Base-by-base conservation (phyloP, 139 green algal species). In the Volvox africanus region DNA sequence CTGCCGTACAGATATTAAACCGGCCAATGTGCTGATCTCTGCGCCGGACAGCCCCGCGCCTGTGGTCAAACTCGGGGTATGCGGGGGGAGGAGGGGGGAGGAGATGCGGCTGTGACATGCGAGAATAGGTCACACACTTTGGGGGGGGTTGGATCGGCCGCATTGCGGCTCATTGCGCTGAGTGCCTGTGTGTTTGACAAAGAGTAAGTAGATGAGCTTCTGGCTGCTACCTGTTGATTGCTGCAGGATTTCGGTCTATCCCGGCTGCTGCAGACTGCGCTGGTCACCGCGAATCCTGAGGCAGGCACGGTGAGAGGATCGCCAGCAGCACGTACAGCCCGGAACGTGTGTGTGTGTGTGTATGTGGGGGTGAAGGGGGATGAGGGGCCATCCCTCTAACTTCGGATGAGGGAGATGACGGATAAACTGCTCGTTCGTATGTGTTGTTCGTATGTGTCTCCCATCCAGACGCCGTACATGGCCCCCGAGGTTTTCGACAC, bases 1-100 rank as follows among this genome's bases (percentile, higher is more conserved):
- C 44, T 55, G 44, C 44, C 71, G 26, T 35, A n/a, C 44, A 86
- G 80, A 69, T 21, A 22, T 69, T 5, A 68, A 86, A 28, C 80
- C 80, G 22, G 80, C 80, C 80, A 82, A 82, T 32, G 77, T 82
- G 33, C 32, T 82, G 35, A 82, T 82, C 32, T 82, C 77, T 32
- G 20, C 2, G 32, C 33, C 77, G 0, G 33, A 82, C 77, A 82
- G 33, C 77, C 35, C 55, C 77, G 22, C 14, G 12, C 77, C 77
- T 0, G 14, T 82, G 12, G 77, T 36, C 22, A 82, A 82, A 36
- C 77, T 82, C 33, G 77, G 33, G 77, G 77, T 82, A 28, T 28
- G 76, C 36, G 24, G 11, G 24, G 5, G 24, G 11, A 73, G 5
- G 24, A 12, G 24, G 21, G 24, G 65, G 2, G 2, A 73, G 65